Evolutionary conservation across 1,284 basidiomycete species (phyloP).

Genomic region (Trichosporon coremiiforme): DNA sequence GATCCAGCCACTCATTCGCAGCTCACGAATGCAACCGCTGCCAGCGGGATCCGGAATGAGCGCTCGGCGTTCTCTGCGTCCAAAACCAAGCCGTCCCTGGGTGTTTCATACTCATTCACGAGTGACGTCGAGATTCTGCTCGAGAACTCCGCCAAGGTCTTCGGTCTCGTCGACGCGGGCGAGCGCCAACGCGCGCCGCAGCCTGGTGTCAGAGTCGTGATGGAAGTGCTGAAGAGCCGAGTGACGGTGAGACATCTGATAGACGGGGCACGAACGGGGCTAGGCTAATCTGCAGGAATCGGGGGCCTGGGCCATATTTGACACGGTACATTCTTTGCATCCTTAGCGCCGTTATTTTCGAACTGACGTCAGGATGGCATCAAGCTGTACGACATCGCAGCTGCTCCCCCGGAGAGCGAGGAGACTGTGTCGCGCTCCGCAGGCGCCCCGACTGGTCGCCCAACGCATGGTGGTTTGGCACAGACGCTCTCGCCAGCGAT

Average conservation of each 20-base stretch:
- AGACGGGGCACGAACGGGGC: too few species aligned
- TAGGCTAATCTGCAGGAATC: conserved; percentile 34
- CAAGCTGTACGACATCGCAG: conserved; percentile 40
- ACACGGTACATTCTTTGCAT: conserved; percentile 43
- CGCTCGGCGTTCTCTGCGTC: conserved; percentile 49
- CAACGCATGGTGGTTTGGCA: conserved; percentile 37
- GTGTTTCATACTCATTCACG: conserved; percentile 45
- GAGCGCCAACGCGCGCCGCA: conserved; percentile 43
- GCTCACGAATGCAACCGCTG: conserved; percentile 46
- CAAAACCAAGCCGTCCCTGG: conserved; percentile 49
- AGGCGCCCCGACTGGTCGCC: conserved; percentile 40
- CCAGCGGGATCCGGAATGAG: conserved; percentile 43
- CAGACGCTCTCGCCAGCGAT: conserved; percentile 42
- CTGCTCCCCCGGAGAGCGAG: conserved; percentile 44
- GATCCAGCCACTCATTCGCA: conserved; percentile 21
- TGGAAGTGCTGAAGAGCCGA: conserved; percentile 52
- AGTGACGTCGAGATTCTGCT: conserved; percentile 49
- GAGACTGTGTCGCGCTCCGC: conserved; percentile 38
- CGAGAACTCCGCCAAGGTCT: conserved; percentile 51
- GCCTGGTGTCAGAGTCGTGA: conserved; percentile 45
- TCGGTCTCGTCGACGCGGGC: conserved; percentile 48
- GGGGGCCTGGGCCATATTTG: conserved; percentile 50
- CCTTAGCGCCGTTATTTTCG: neutral
- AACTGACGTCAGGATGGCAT: conserved; percentile 45
- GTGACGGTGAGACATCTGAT: conserved; percentile 40